Evolutionary conservation across 2,329 filamentous ascomycete species (phyloP), one percentile per base, ranked within the genome.

Genomic region (Sclerotinia glacialis): DNA sequence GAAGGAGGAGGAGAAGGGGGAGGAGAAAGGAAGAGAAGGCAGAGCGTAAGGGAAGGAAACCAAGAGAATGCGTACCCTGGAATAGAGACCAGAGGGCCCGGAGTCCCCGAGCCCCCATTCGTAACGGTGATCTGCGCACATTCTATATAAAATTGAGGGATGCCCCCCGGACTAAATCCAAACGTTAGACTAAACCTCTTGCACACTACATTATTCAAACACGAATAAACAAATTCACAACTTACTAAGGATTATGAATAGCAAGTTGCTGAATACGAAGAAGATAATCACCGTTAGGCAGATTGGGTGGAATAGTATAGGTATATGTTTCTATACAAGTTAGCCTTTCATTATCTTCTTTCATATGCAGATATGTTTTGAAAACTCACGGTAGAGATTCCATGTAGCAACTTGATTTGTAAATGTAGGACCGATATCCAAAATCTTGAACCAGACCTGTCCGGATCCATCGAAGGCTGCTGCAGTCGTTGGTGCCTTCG

Each of bases 361-460:
- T 6, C n/a, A 53, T n/a, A 23, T 37, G 12, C 12, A 5, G 44
- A 21, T 28, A 28, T 2, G 6, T 5, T 5, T 4, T 21, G n/a
- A 40, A 9, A n/a, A 66, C 68, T 18, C 67, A 76, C 74, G 72
- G 21, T 58, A 62, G 8, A 76, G 72, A 37, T 70, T 68, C 74
- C 74, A 76, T 12, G 70, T 72, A 1, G 69, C 68, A 2, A 54
- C 67, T 31, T 71, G 70, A 28, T 59, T 63, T 6, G 70, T 61
- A 44, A 76, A 76, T 1, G 72, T 76, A 2, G 76, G 74, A 7
- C 74, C 73, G 28, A 77, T 71, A 58, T 78, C 73, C 50, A 73
- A 72, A 50, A 78, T 77, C 67, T 78, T 77, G 66, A 78, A 78
- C 77, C 77, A 78, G 5, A 77, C 76, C 26, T 71, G 59, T 11